Evolutionary conservation across 805 yeast species (phyloP).

Genomic region (Wickerhamomyces bovis): DNA sequence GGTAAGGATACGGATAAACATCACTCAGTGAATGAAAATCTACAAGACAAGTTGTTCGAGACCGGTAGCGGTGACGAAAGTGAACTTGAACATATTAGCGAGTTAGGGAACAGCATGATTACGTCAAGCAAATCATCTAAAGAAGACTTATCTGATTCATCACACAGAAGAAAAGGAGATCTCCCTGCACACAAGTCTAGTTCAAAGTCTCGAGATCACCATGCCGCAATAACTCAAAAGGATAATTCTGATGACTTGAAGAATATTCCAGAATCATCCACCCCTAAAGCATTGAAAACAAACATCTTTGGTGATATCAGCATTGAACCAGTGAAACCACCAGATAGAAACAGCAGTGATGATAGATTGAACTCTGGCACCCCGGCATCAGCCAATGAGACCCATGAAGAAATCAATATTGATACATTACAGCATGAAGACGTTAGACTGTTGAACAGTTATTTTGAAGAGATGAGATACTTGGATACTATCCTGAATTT

Average conservation of each 20-base stretch:
- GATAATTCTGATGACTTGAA: background rate
- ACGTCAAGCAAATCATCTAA: constrained; percentile 7
- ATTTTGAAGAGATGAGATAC: constrained; percentile 5
- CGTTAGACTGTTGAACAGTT: constrained; percentile 8
- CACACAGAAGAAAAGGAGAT: constrained; percentile 15
- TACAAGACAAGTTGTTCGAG: constrained; percentile 21
- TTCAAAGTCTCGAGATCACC: constrained; percentile 17
- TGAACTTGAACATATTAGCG: background rate
- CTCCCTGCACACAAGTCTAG: constrained; percentile 15
- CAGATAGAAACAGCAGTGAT: background rate
- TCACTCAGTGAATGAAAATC: constrained; percentile 2
- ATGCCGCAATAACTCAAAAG: background rate
- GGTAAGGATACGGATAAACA: constrained; percentile 1
- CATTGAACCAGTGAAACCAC: constrained; percentile 19
- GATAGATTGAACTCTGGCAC: background rate
- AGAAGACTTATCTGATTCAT: constrained; percentile 11
- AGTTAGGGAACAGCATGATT: background rate
- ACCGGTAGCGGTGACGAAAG: constrained; percentile 5
- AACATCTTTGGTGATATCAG: constrained; percentile 13
- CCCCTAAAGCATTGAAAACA: background rate
- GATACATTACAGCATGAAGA: constrained; percentile 21
- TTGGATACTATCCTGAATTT: constrained; percentile 8
- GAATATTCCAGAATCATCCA: background rate
- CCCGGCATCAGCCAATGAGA: constrained; percentile 1
- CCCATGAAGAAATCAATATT: constrained; percentile 4